Base-by-base conservation (phyloP, 345 rosid genomes). In the Xanthoceras sorbifolium region DNA sequence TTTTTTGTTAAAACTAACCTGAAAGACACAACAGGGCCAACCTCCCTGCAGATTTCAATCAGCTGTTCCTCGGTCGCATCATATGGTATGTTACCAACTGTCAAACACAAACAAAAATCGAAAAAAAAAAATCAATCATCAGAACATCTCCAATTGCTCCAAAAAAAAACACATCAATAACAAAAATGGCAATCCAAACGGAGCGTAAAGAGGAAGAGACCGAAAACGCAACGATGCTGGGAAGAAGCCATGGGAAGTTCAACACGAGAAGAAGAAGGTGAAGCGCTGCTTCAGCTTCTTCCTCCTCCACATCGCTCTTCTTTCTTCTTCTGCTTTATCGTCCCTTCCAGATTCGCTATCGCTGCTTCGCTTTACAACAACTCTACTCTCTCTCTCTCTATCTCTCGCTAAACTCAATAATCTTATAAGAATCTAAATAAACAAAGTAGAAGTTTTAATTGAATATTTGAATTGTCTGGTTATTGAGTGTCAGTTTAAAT, bases 41-140 rank as follows among this genome's bases (percentile, higher is more conserved):
- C 99, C 83, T 96, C 99, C 76, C 94, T 88, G 81, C 97, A 93
- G 78, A 96, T 92, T 71, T 96, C 98, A 74, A 90, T 91, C n/a
- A 96, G 94, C 82, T 96, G 97, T 77, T 96, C 98, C 84, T 96
- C 99, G 9, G 99, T 92, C 23, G 93, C 97, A 85, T 93, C 99
- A 85, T 93, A 96, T 4, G 99, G 99, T 83, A 96, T 96, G 77
- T 96, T 96, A 79, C 99, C 99, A 86, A 96, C 99, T 96, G 90
- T 59, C 73, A 61, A 28, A 14, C 61, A 61, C 63, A 64, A 74
- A 65, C 23, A 59, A 4, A 40, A 71, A 50, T n/a, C n/a, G n/a
- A n/a, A 70, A 71, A 22, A 72, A 34, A 36, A 12, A 52, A 64
- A 1, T 14, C 36, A 54, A 32, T 64, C 2, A 18, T 32, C 3